Base-by-base conservation (phyloP, 2,329 filamentous ascomycete genomes). In the Cucurbitaria berberidis region DNA sequence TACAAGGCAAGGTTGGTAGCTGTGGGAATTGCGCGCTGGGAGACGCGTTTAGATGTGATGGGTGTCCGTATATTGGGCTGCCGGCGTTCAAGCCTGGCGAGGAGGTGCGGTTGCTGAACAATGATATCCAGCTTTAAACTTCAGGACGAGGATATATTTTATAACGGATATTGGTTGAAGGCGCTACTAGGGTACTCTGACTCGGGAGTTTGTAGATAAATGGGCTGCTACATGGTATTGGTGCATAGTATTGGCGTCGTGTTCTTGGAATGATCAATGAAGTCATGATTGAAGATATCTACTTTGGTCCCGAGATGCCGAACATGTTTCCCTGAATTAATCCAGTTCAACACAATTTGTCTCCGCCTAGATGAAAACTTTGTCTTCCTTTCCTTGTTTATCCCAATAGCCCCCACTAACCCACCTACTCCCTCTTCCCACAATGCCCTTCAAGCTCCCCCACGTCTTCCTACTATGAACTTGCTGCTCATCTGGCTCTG, bases 81-180 rank as follows among this genome's bases (percentile, higher is more conserved):
- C 95, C 95, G 13, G 90, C 95, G 4, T 99, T 99, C 82, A 96
- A 97, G 81, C 92, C 92, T 3, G 95, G 95, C 15, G 93, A 99
- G 80, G 92, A 98, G 78, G 92, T 98, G 45, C 84, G 87, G 69
- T 81, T 99, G 55, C 74, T 96, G 68, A 93, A 96, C 75, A 91
- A 96, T 63, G 86, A 91, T 69, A 85, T 91, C 53, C 93, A 96
- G 79, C 78, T 96, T 70, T 96, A 67, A 43, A 49, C 5, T 30
- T 19, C 9, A 40, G 40, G 7, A 15, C 9, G 21, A 35, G 4
- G 7, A 39, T 9, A 22, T n/a, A 38, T 15, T 4, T 35, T n/a
- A n/a, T n/a, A n/a, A 8, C 15, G 9, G 16, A 22, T 38, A 54
- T 54, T 8, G 10, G n/a, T 21, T 27, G 34, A 4, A 24, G 51